Conservation (phyloP, 164 flowering plant species). For the Akebia trifoliata region DNA sequence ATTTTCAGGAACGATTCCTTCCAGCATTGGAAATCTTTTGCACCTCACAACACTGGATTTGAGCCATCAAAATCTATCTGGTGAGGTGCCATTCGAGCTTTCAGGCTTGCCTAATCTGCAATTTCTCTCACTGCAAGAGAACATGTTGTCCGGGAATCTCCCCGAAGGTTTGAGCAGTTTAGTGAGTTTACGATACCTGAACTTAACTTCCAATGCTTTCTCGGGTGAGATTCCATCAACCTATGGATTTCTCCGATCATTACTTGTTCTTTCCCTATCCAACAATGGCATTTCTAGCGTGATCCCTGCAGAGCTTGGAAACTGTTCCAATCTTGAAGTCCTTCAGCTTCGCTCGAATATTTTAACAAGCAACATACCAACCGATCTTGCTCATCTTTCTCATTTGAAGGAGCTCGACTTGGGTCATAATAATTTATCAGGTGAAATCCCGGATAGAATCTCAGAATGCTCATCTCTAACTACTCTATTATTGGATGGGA, state of each 20-base stretch:
- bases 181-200: slow-evolving; percentile 37
- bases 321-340: slow-evolving; percentile 44
- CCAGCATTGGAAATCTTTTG: slow-evolving; percentile 44
- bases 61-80: slow-evolving; percentile 53
- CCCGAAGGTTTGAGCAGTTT: slow-evolving; percentile 80
- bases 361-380: slow-evolving; percentile 42
- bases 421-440: slow-evolving; percentile 40
- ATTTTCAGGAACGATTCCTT: slow-evolving; percentile 54
- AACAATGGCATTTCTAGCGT: slow-evolving; percentile 34
- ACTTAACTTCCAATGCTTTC: slow-evolving; percentile 50
- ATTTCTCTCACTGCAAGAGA: slow-evolving; percentile 50
- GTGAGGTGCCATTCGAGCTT: slow-evolving; percentile 58
- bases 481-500: slow-evolving; percentile 31
- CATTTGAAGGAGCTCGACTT: slow-evolving; percentile 47
- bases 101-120: slow-evolving; percentile 64
- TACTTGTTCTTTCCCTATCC: slow-evolving; percentile 48
- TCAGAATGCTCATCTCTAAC: slow-evolving; percentile 34
- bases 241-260: slow-evolving; percentile 45
- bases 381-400: slow-evolving; percentile 37
- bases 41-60: slow-evolving; percentile 51
- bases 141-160: slow-evolving; percentile 44
- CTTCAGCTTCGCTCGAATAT: slow-evolving; percentile 46
- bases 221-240: slow-evolving; percentile 50
- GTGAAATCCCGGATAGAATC: slow-evolving; percentile 36
- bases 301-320: slow-evolving; percentile 54